Evolutionary conservation across 495 filamentous ascomycete species (phyloP).

Genomic region (Pseudevernia furfuracea): DNA sequence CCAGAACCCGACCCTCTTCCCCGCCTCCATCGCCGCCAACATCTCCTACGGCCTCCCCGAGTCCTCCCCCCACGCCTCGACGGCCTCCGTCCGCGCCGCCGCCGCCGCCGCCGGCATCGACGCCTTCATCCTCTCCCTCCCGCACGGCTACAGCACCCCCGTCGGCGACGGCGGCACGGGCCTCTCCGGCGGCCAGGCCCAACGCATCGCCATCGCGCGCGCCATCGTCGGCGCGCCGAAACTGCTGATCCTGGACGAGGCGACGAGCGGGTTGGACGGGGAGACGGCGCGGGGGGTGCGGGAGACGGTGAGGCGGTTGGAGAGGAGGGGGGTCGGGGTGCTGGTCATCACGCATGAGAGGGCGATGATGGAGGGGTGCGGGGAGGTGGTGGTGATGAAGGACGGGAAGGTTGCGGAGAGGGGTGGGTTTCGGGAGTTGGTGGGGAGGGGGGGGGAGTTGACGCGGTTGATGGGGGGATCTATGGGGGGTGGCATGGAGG

Average conservation of each 20-base stretch:
- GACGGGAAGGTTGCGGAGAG: constrained; percentile 55
- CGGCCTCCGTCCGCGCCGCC: constrained; percentile 45
- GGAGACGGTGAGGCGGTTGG: constrained; percentile 50
- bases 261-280: constrained; percentile 72
- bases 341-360: constrained; percentile 70
- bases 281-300: constrained; percentile 60
- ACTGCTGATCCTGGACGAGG: constrained; percentile 79
- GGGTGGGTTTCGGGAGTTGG: constrained; percentile 52
- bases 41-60: constrained; percentile 66
- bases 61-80: constrained; percentile 32
- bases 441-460: constrained; percentile 37
- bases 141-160: constrained; percentile 62
- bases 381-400: constrained; percentile 63
- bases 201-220: constrained; percentile 73
- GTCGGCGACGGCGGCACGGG: constrained; percentile 71
- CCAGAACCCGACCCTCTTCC: constrained; percentile 71
- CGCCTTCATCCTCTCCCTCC: constrained; percentile 68
- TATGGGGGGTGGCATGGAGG: background rate
- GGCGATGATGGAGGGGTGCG: constrained; percentile 77
- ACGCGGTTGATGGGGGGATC: constrained; percentile 32
- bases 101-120: constrained; percentile 67
- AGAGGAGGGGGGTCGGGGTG: constrained; percentile 40
- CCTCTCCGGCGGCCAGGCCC: constrained; percentile 77
- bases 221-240: constrained; percentile 63
- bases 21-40: constrained; percentile 63